Evolutionary conservation across 2,329 filamentous ascomycete genomes (phyloP), one percentile per base, ranked within the genome.

Genomic region (Aspergillus brunneoviolaceus): DNA sequence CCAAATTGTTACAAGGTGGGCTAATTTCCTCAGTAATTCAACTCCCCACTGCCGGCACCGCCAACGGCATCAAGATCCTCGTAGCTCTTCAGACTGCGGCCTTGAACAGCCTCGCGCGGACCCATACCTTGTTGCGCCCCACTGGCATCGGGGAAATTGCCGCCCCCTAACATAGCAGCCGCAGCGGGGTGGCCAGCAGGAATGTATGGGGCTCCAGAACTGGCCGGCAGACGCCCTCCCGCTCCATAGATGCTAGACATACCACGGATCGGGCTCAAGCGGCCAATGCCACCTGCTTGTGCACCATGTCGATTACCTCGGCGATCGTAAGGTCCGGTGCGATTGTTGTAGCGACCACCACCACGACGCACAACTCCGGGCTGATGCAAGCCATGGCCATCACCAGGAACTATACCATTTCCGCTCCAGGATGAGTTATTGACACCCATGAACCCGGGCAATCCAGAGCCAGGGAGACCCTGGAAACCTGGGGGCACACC

Each of bases 41-140:
- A 80, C 79, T 97, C 94, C 29, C 91, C 90, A 47, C 89, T 87
- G 47, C 89, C 91, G 39, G 85, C 82, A 14, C 88, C 86, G 42
- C 87, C 87, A 60, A 89, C 89, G 50, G 96, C 94, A 79, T 99
- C 95, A 25, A 99, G 81, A 73, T 99, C 95, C 76, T 99, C 96
- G 73, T 99, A 99, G 75, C 92, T 97, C 84, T 96, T 96, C 65
- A 99, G 80, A 62, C 91, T 96, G 59, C 95, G 87, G 5, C 95
- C 95, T 67, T 96, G 91, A 0, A 96, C 92, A 11, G 95, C 94
- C 77, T 98, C 93, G 21, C 91, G 86, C 21, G 95, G 94, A 0
- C 92, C 93, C 61, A 93, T 89, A 2, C 89, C 87, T 35, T 80
- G 80, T 57, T 89, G 87, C 25, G 85, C 89, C 45, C 90, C 89